Percentiles rank a stretch among this genome's conserved stretches.
Evolutionary conservation across 73 alveolate genomes (phyloP).

Genomic region (Tetrahymena elliotti): DNA sequence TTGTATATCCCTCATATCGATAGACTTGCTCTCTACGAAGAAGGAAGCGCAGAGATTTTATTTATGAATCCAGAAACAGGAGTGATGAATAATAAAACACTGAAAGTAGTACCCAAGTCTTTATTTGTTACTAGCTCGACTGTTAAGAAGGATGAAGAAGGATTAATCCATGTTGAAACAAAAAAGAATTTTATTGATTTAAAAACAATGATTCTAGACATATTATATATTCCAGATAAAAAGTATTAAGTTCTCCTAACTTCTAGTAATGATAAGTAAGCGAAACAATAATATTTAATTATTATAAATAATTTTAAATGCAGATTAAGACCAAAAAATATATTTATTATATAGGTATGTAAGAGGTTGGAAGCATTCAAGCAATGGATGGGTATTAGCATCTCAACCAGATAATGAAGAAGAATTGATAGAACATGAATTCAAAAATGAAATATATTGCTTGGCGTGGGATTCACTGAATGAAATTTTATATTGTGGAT

Average conservation of each 20-base stretch:
- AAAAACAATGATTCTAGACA: conserved; percentile 24
- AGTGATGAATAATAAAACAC: conserved; percentile 52
- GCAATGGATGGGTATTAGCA: conserved; percentile 32
- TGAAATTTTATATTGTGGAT: conserved; percentile 64
- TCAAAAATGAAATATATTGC: conserved; percentile 54
- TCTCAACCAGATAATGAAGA: conserved; percentile 41
- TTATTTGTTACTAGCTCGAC: conserved; percentile 25
- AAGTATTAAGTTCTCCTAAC: conserved; percentile 50
- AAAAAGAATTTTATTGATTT: conserved; percentile 22
- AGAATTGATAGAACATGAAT: conserved; percentile 53
- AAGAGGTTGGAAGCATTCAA: conserved; percentile 61
- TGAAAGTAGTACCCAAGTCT: conserved; percentile 51
- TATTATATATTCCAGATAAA: conserved; percentile 44
- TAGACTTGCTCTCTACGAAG: conserved; percentile 68
- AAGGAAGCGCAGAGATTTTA: conserved; percentile 62
- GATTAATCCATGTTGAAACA: conserved; percentile 8
- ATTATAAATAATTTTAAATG: not conserved
- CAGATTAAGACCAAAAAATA: not conserved
- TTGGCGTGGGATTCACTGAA: conserved; percentile 72
- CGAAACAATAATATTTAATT: no score
- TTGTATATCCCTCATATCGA: conserved; percentile 56
- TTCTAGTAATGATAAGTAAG: conserved; percentile 55
- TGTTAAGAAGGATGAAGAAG: conserved; percentile 40
- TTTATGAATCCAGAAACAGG: conserved; percentile 71
- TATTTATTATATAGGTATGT: conserved; percentile 13